Evolutionary conservation across 2,329 filamentous ascomycete genomes (phyloP).

Genomic region (Claviceps humidiphila): DNA sequence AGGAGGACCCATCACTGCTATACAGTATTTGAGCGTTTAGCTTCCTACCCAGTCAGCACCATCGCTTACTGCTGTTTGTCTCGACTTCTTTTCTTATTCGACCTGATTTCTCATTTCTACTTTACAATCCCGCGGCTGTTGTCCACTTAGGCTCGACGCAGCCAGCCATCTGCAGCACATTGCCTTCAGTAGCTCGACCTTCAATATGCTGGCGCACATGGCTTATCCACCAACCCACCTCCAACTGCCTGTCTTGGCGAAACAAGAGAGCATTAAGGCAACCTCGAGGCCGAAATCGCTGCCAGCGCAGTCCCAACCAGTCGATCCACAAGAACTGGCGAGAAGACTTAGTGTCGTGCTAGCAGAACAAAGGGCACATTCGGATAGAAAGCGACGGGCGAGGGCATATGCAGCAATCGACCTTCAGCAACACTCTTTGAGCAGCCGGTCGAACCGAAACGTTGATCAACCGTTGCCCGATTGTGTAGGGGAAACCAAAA

Average conservation of each 20-base stretch:
- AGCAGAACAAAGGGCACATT: constrained; percentile 32
- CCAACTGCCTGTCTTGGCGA: background rate
- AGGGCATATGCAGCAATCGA: constrained; percentile 13
- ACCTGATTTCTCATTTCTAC: background rate
- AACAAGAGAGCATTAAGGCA: background rate
- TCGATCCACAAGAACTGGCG: constrained; percentile 43
- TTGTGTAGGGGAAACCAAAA: constrained; percentile 1
- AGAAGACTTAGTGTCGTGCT: constrained; percentile 38
- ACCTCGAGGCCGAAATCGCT: constrained; percentile 6
- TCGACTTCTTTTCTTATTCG: background rate
- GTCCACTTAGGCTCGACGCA: background rate
- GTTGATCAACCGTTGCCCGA: background rate
- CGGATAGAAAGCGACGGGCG: constrained; percentile 21
- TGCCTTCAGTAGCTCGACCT: background rate
- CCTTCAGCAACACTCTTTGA: constrained; percentile 1
- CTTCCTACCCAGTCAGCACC: background rate
- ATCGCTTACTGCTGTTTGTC: background rate
- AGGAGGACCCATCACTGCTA: background rate
- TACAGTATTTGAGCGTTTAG: background rate
- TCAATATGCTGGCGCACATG: constrained; percentile 7
- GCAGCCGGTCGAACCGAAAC: background rate
- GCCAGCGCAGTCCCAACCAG: constrained; percentile 16
- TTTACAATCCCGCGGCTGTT: background rate
- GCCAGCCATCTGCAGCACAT: background rate
- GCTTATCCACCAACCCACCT: constrained; percentile 4